phyloP scores from a whole-genome alignment of 306 rosid genomes.

The Dalbergia oliveri region DNA sequence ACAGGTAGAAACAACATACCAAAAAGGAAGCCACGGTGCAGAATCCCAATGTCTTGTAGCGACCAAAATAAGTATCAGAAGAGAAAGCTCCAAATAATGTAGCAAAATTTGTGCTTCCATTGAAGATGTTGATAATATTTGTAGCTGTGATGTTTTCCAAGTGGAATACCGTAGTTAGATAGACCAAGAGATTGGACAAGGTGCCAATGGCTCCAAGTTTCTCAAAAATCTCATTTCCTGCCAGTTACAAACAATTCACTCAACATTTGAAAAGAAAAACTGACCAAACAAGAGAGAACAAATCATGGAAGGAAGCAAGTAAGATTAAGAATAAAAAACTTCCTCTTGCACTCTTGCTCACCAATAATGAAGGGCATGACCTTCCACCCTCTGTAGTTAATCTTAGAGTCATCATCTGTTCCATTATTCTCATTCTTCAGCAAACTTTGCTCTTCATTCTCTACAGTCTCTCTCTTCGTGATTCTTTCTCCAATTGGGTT shows the following conservation, averaged over 20 bases:
- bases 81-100: slow-evolving; percentile 78
- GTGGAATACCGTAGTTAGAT: slow-evolving; percentile 66
- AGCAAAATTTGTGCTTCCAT: slow-evolving; percentile 76
- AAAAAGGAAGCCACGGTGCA: slow-evolving; percentile 65
- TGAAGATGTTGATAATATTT: slow-evolving; percentile 63
- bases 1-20: slow-evolving; percentile 52
- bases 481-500: slow-evolving; percentile 36
- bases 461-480: slow-evolving; percentile 40
- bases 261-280: slow-evolving; percentile 8
- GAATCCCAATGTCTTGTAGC: slow-evolving; percentile 72
- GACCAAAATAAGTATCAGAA: slow-evolving; percentile 73
- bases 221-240: slow-evolving; percentile 96
- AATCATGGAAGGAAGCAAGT: not conserved
- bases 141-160: slow-evolving; percentile 74
- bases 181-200: slow-evolving; percentile 58
- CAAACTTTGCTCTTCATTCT: slow-evolving; percentile 50
- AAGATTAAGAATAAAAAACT: not conserved
- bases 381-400: slow-evolving; percentile 84
- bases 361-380: slow-evolving; percentile 93
- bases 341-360: slow-evolving; percentile 36
- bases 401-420: slow-evolving; percentile 47
- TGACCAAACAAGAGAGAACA: not conserved
- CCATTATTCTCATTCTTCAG: slow-evolving; percentile 53
- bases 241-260: slow-evolving; percentile 25
- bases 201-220: slow-evolving; percentile 83